Evolutionary conservation across 768 basidiomycete genomes (phyloP), one percentile per base, ranked within the genome.

Genomic region (Rhodotorula graminis): DNA sequence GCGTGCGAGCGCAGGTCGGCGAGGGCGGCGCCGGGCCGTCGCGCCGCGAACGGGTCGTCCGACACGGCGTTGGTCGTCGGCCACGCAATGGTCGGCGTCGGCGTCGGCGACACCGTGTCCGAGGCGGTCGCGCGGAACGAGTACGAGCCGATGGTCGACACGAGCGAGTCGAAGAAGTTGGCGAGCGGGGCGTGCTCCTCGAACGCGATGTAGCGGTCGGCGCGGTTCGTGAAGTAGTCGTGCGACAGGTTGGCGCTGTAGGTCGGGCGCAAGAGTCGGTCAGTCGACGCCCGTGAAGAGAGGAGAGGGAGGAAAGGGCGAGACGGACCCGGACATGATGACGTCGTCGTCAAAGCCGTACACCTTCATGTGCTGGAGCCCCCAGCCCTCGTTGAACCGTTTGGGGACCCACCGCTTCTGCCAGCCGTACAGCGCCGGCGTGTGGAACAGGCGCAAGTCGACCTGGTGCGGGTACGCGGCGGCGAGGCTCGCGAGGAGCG

Each of bases 341-440:
- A 99, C 85, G 65, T 94, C 88, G 79, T 97, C 89, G 80, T 99
- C 96, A 0, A 86, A 89, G 29, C 92, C 93, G 78, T 99, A 99
- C 67, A 93, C 86, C 81, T 99, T 99, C 8, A 92, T 89, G 80
- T 98, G 96, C 94, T 94, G 97, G 3, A 94, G 92, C 0, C 94
- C 95, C 91, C 93, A 98, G 3, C 94, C 96, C 82, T 99, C 96
- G 77, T 99, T 95, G 82, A 92, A 96, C 65, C 96, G 85, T 33
- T 90, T 89, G 14, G 96, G 96, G 14, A 97, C 88, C 42, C 95
- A 71, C 67, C 84, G 85, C 44, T 90, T 86, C 80, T 91, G 84
- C 40, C 91, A 69, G 1, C 91, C 90, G 27, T 87, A 85, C 42
- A 97, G 84, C 64, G 87, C 90, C 0, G 96, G 95, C 78, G 91